Conservation (phyloP, 305 asterid species). For the Solanum chacoense region DNA sequence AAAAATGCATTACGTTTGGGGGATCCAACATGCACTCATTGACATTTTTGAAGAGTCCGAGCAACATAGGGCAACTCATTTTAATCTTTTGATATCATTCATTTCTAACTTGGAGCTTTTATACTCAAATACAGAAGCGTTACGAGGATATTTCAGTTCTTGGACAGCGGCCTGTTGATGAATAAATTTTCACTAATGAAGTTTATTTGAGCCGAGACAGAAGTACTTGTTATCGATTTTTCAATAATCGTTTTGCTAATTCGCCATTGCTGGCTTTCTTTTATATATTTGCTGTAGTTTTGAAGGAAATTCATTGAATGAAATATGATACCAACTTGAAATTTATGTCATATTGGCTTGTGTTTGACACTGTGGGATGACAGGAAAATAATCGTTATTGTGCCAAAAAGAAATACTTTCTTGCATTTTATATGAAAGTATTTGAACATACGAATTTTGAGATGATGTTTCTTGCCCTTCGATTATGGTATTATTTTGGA, state of each 20-base stretch:
- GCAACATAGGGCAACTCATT: neutral
- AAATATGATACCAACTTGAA: neutral
- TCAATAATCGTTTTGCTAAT: neutral
- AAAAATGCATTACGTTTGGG: neutral
- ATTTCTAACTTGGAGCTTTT: neutral
- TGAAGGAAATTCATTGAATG: neutral
- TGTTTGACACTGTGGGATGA: neutral
- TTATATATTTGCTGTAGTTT: neutral
- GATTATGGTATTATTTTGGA: neutral
- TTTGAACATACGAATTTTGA: neutral
- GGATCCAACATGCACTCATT: neutral
- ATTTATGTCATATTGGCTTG: neutral
- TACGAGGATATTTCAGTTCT: slow-evolving; percentile 18
- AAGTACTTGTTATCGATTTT: neutral
- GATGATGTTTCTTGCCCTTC: neutral
- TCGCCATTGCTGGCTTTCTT: neutral
- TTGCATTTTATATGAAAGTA: neutral
- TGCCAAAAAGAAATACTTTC: too few relatives aligned
- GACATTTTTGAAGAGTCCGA: neutral
- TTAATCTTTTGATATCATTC: neutral
- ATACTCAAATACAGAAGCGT: slow-evolving; percentile 8
- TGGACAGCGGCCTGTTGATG: slow-evolving; percentile 16
- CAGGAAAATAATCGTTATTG: neutral
- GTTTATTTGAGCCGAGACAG: neutral
- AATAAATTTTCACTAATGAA: neutral